A percentile compares a stretch with the other conserved stretches of the same genome.
phyloP scores from a whole-genome alignment of 1,139 yeast species.

The Magnusiomyces sp. region DNA sequence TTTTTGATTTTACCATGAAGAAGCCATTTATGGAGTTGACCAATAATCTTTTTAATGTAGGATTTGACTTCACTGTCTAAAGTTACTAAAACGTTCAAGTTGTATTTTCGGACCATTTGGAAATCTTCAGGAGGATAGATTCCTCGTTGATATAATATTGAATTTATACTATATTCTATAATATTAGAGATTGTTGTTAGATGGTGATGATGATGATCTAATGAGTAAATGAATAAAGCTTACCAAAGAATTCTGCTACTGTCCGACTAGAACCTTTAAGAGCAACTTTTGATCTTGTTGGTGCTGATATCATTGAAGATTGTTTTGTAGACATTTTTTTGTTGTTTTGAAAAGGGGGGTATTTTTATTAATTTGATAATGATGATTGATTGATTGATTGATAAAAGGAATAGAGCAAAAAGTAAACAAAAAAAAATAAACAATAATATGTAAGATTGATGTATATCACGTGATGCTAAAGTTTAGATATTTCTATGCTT shows the following conservation, averaged over 20 bases:
- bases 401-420: too few relatives aligned
- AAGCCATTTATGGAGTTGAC: conserved; percentile 79
- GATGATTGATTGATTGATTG: too few relatives aligned
- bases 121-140: conserved; percentile 88
- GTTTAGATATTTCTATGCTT: too few relatives aligned
- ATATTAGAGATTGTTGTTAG: background rate
- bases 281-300: conserved; percentile 47
- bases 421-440: background rate
- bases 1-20: conserved; percentile 60
- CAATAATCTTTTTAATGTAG: conserved; percentile 60
- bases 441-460: too few relatives aligned
- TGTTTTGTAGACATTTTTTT: conserved; percentile 1
- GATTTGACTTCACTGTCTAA: conserved; percentile 68
- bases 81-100: conserved; percentile 62
- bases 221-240: conserved; percentile 8
- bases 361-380: background rate
- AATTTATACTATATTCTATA: conserved; percentile 60
- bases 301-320: conserved; percentile 18
- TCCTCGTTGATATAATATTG: conserved; percentile 81
- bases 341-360: background rate
- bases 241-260: conserved; percentile 72
- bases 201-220: background rate
- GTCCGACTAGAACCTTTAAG: conserved; percentile 70
- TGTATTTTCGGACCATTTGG: conserved; percentile 70
- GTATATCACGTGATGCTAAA: too few relatives aligned